Conservation (phyloP, 768 basidiomycete genomes). For the Suillus variegatus region DNA sequence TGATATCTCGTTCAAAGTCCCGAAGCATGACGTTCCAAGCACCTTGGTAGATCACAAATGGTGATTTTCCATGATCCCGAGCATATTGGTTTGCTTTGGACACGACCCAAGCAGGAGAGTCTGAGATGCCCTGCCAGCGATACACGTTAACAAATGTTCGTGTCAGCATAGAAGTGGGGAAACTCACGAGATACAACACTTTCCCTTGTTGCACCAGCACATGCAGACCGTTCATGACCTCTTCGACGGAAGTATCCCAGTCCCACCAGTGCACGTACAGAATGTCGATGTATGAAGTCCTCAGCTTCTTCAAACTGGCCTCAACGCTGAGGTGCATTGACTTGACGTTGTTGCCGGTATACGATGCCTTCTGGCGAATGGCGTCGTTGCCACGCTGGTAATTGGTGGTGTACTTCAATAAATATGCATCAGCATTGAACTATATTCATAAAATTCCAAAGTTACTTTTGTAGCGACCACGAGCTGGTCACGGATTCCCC, state of each 20-base stretch:
- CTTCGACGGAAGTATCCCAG: slow-evolving; percentile 41
- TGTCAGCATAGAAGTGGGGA: slow-evolving; percentile 21
- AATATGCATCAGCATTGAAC: neutral
- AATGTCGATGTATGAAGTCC: slow-evolving; percentile 49
- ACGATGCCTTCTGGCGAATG: slow-evolving; percentile 36
- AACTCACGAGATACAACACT: slow-evolving; percentile 35
- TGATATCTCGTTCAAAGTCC: slow-evolving; percentile 41
- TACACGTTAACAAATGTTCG: neutral
- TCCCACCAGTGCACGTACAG: slow-evolving; percentile 39
- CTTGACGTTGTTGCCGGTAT: slow-evolving; percentile 51
- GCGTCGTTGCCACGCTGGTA: slow-evolving; percentile 16
- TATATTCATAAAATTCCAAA: neutral
- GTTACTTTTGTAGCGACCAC: slow-evolving; percentile 44
- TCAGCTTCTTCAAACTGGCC: slow-evolving; percentile 45
- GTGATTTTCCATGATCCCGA: slow-evolving; percentile 37
- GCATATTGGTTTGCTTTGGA: slow-evolving; percentile 40
- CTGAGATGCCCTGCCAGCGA: slow-evolving; percentile 30
- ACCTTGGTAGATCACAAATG: slow-evolving; percentile 46
- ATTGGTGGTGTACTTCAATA: slow-evolving; percentile 23
- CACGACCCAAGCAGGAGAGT: slow-evolving; percentile 41
- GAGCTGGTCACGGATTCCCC: slow-evolving; percentile 44
- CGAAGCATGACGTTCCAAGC: slow-evolving; percentile 31
- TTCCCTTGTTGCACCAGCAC: slow-evolving; percentile 39
- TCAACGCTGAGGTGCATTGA: slow-evolving; percentile 41
- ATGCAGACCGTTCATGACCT: slow-evolving; percentile 43